Evolutionary conservation across 1,139 yeast species (phyloP).

Genomic region (Ogataea hybrid): DNA sequence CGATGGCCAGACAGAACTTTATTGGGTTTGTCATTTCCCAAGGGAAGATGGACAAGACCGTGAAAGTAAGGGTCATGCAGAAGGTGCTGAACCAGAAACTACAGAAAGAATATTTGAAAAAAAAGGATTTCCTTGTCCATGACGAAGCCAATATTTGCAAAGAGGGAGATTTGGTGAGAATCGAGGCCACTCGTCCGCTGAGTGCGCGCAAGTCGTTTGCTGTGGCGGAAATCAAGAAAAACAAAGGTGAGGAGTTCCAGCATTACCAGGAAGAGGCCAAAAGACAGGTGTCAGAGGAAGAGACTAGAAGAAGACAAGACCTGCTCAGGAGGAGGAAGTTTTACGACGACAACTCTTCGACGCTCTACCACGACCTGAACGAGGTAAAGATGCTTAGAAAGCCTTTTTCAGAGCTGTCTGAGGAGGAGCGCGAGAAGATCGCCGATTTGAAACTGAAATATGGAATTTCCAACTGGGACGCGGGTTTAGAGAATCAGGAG

Average conservation of each 20-base stretch:
- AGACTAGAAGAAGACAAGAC: slow-evolving; percentile 47
- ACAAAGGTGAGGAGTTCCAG: slow-evolving; percentile 91
- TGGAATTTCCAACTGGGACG: slow-evolving; percentile 34
- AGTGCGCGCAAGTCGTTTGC: slow-evolving; percentile 85
- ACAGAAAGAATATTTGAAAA: slow-evolving; percentile 72
- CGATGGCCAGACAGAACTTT: slow-evolving; percentile 87
- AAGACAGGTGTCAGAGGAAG: slow-evolving; percentile 60
- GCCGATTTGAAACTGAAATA: slow-evolving; percentile 37
- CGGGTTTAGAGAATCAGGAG: slow-evolving; percentile 24
- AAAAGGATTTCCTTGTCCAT: slow-evolving; percentile 87
- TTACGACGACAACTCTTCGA: slow-evolving; percentile 36
- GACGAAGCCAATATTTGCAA: slow-evolving; percentile 90
- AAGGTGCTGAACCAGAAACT: slow-evolving; percentile 65
- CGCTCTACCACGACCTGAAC: slow-evolving; percentile 48
- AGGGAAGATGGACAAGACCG: slow-evolving; percentile 94
- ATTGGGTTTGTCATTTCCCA: slow-evolving; percentile 92
- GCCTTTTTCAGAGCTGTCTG: slow-evolving; percentile 31
- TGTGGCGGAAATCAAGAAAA: slow-evolving; percentile 87
- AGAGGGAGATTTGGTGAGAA: slow-evolving; percentile 94
- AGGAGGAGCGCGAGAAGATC: slow-evolving; percentile 41
- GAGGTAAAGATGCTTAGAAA: slow-evolving; percentile 42
- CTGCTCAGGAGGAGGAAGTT: slow-evolving; percentile 47
- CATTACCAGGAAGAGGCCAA: slow-evolving; percentile 74
- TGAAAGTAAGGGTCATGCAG: slow-evolving; percentile 84
- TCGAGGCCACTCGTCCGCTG: slow-evolving; percentile 84